Conservation (phyloP, 176 grass and related monocot species). For the Avena eriantha region DNA sequence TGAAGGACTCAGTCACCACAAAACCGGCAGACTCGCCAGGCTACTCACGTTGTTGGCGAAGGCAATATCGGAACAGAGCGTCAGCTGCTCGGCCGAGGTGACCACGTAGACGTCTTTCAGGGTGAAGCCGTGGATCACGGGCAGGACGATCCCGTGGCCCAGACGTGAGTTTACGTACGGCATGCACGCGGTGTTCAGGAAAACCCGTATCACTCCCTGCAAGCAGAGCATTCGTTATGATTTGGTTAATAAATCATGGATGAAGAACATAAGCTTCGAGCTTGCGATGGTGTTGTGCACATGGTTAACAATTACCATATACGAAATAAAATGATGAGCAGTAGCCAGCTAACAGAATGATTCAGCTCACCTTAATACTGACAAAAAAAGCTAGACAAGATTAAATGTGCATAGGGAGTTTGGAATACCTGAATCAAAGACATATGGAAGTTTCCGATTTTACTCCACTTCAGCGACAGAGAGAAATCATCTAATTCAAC, state of each 20-base stretch:
- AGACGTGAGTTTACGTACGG: conserved; percentile 75
- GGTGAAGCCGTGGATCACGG: conserved; percentile 70
- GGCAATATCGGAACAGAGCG: conserved; percentile 78
- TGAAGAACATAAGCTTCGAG: background rate
- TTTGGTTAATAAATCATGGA: background rate
- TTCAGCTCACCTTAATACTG: background rate
- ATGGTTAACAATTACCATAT: background rate
- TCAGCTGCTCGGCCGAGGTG: conserved; percentile 55
- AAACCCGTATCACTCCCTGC: conserved; percentile 83
- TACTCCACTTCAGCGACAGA: conserved; percentile 86
- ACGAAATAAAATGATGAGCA: background rate
- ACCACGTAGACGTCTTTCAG: conserved; percentile 71
- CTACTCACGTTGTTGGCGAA: conserved; percentile 62
- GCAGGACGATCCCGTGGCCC: conserved; percentile 67
- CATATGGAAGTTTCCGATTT: conserved; percentile 84
- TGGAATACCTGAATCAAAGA: conserved; percentile 80
- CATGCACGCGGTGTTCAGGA: conserved; percentile 76
- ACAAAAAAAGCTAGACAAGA: conserved; percentile 7
- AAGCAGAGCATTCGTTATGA: conserved; percentile 21
- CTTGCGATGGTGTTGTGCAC: background rate
- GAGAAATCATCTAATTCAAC: conserved; percentile 76
- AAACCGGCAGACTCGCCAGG: background rate
- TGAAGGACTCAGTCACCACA: background rate
- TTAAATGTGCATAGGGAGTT: conserved; percentile 11
- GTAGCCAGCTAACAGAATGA: background rate